phyloP scores from a whole-genome alignment of 176 grass and related monocot genomes.

The Bonia amplexicaulis region DNA sequence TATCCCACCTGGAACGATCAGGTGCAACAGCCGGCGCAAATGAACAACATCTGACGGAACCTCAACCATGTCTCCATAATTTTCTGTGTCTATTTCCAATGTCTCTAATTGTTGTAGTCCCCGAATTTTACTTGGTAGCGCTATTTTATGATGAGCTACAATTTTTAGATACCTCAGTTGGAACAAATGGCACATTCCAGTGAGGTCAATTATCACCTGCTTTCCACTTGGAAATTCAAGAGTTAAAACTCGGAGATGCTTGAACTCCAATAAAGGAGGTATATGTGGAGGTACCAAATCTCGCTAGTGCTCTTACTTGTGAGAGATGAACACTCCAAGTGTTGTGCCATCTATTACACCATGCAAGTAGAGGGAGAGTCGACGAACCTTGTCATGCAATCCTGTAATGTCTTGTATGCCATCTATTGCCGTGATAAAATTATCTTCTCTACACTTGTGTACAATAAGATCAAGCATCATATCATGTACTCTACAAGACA shows the following conservation, averaged over 20 bases:
- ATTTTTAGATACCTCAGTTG: background rate
- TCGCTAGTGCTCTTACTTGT: too few relatives aligned
- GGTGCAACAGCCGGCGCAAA: too few relatives aligned
- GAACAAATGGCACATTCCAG: background rate
- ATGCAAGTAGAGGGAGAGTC: too few relatives aligned
- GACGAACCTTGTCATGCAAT: too few relatives aligned
- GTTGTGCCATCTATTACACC: too few relatives aligned
- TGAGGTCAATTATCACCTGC: background rate
- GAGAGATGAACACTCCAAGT: too few relatives aligned
- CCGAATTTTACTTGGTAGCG: background rate
- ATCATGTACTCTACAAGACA: background rate
- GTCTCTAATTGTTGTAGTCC: background rate
- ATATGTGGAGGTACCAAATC: too few relatives aligned
- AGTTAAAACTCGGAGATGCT: background rate
- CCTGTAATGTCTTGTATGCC: too few relatives aligned
- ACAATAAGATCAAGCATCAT: background rate
- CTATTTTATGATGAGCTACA: background rate
- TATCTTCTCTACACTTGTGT: background rate
- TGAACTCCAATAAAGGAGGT: background rate
- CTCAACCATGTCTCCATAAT: too few relatives aligned
- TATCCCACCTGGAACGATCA: too few relatives aligned
- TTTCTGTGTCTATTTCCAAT: background rate
- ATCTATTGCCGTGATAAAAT: too few relatives aligned
- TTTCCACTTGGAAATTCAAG: background rate
- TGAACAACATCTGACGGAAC: too few relatives aligned